Percentiles rank a stretch among this genome's conserved stretches.
Evolutionary conservation across 225 moss, liverwort and hornwort species (phyloP).

Genomic region (Physcomitrellopsis africana): DNA sequence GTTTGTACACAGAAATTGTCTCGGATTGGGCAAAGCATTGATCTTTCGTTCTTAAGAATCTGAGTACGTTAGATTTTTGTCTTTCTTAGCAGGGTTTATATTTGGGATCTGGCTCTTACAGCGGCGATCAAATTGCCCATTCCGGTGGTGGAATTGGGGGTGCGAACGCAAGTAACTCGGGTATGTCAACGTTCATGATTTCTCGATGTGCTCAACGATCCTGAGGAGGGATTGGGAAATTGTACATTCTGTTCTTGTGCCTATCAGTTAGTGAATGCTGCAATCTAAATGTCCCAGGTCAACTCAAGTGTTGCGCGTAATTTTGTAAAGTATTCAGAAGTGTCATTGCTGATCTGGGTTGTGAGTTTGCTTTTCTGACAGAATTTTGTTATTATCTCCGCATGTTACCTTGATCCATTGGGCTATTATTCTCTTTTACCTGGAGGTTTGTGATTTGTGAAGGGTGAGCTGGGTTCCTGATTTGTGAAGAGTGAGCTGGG

Average conservation of each 20-base stretch:
- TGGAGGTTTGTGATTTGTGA: constrained; percentile 10
- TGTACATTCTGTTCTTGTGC: no score
- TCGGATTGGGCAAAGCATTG: constrained; percentile 1
- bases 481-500: constrained; percentile 29
- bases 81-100: constrained; percentile 81
- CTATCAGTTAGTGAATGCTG: no score
- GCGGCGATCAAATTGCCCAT: constrained; percentile 80
- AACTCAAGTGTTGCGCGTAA: neutral
- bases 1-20: neutral
- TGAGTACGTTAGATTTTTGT: constrained; percentile 37
- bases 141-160: constrained; percentile 73
- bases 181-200: constrained; percentile 38
- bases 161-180: constrained; percentile 79
- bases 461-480: constrained; percentile 21
- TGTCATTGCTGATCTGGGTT: neutral
- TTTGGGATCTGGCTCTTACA: constrained; percentile 68
- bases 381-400: neutral
- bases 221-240: neutral
- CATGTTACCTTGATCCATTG: neutral
- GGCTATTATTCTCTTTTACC: neutral
- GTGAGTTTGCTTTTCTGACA: neutral
- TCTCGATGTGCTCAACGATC: neutral
- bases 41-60: constrained; percentile 6
- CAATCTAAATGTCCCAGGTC: no score
- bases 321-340: neutral